Percentiles rank a stretch among this genome's conserved stretches.
phyloP scores from a whole-genome alignment of 1,284 basidiomycete genomes.

The Sanguinoderma infundibulare region DNA sequence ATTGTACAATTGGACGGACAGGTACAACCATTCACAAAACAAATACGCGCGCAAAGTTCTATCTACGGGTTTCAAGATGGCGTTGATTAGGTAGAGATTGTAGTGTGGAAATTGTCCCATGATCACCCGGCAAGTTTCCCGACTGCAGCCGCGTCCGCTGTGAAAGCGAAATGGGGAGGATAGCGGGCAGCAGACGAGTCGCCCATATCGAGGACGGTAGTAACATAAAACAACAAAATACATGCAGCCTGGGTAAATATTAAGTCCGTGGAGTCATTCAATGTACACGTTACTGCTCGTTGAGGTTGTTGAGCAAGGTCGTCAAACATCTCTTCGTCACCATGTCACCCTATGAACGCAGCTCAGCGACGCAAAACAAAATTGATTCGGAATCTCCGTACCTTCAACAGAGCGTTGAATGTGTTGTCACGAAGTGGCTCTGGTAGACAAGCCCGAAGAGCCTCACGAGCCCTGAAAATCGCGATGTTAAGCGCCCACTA shows the following conservation, averaged over 20 bases:
- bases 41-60: slow-evolving; percentile 10
- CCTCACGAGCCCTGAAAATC: slow-evolving; percentile 84
- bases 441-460: slow-evolving; percentile 94
- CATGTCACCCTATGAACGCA: slow-evolving; percentile 77
- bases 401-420: slow-evolving; percentile 90
- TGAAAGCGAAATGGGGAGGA: neutral
- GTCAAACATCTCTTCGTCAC: slow-evolving; percentile 96
- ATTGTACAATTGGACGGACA: slow-evolving; percentile 17
- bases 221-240: slow-evolving; percentile 28
- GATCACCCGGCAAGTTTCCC: neutral
- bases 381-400: too few species aligned
- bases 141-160: neutral
- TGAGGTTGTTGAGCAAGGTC: slow-evolving; percentile 92
- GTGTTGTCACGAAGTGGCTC: slow-evolving; percentile 96
- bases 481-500: neutral
- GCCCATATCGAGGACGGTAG: slow-evolving; percentile 20
- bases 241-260: slow-evolving; percentile 25
- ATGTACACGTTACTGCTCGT: slow-evolving; percentile 44
- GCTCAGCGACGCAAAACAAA: slow-evolving; percentile 4
- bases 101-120: slow-evolving; percentile 17
- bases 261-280: slow-evolving; percentile 16
- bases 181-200: neutral
- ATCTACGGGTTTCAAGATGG: slow-evolving; percentile 14
- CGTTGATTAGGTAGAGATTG: slow-evolving; percentile 23
- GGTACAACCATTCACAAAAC: slow-evolving; percentile 14